Conservation (phyloP, 2,329 filamentous ascomycete species). For the Tolypocladium capitatum region DNA sequence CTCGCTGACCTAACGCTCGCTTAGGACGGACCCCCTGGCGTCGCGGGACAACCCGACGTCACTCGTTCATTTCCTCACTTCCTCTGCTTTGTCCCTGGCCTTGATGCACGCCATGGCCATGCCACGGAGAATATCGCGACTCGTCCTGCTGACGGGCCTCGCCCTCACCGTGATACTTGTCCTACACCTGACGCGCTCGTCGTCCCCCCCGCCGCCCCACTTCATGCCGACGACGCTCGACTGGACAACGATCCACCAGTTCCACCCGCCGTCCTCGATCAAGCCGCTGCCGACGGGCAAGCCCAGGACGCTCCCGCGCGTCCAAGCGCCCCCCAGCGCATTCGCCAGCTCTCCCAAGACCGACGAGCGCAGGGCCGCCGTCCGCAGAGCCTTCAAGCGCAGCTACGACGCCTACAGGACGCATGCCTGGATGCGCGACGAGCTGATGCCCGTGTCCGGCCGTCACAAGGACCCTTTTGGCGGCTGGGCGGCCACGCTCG, state of each 20-base stretch:
- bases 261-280: slow-evolving; percentile 17
- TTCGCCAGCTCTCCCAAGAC: slow-evolving; percentile 8
- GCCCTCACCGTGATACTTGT: slow-evolving; percentile 10
- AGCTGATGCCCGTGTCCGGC: slow-evolving; percentile 35
- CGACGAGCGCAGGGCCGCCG: slow-evolving; percentile 21
- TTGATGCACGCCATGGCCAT: slow-evolving; percentile 8
- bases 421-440: slow-evolving; percentile 39
- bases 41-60: too few species aligned
- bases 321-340: slow-evolving; percentile 15
- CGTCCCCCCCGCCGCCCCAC: background rate
- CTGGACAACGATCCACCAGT: slow-evolving; percentile 15
- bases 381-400: slow-evolving; percentile 27
- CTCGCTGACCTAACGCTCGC: background rate
- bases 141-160: slow-evolving; percentile 9
- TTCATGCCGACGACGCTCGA: slow-evolving; percentile 16
- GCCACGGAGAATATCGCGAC: slow-evolving; percentile 10
- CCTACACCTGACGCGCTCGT: slow-evolving; percentile 8
- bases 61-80: too few species aligned
- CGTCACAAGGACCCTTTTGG: slow-evolving; percentile 34
- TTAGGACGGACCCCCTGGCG: too few species aligned
- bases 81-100: background rate
- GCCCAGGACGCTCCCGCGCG: slow-evolving; percentile 12
- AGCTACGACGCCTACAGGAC: slow-evolving; percentile 38
- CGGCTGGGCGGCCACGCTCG: slow-evolving; percentile 44
- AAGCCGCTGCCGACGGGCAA: slow-evolving; percentile 16